Evolutionary conservation across 768 basidiomycete genomes (phyloP), one percentile per base, ranked within the genome.

Genomic region (Polyporus arcularius): DNA sequence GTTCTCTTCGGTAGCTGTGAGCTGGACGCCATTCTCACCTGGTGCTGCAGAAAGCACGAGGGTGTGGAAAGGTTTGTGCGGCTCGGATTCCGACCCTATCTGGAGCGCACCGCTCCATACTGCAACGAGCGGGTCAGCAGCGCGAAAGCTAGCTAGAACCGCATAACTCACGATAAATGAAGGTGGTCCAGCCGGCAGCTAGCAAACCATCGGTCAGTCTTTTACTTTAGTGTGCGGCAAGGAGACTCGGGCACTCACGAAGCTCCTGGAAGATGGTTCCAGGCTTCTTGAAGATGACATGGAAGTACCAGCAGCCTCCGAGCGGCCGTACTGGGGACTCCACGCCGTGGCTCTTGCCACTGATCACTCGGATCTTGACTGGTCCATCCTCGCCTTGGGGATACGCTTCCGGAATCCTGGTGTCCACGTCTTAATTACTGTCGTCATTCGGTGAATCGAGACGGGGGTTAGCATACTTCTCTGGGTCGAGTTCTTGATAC

Each of bases 301-400:
- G 92, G 76, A 96, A 88, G 74, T 85, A 97, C 92, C 93, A 96
- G 74, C 94, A 96, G 5, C 96, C 96, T 12, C 96, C 96, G 0
- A 95, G 82, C 0, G 93, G 93, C 50, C 89, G 79, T 26, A 98
- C 95, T 30, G 94, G 94, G 2, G 93, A 95, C 69, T 89, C 88
- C 14, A 86, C 80, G 12, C 91, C 94, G 65, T 95, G 85, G 60
- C 92, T 91, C 71, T 87, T 88, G 5, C 96, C 96, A 63, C 91
- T 94, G 65, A 98, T 92, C 42, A 98, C 88, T 69, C 85, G 92
- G 68, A 97, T 80, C 64, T 80, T 82, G 38, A 88, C 77, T 12
- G 82, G 80, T 5, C 91, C 91, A 43, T 88, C 81, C 2, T 76
- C 74, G 11, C 91, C 90, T 55, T 82, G 76, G 2, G 92, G 92